Evolutionary conservation across 495 filamentous ascomycete species (phyloP), one percentile per base, ranked within the genome.

Genomic region (Podospora didyma): DNA sequence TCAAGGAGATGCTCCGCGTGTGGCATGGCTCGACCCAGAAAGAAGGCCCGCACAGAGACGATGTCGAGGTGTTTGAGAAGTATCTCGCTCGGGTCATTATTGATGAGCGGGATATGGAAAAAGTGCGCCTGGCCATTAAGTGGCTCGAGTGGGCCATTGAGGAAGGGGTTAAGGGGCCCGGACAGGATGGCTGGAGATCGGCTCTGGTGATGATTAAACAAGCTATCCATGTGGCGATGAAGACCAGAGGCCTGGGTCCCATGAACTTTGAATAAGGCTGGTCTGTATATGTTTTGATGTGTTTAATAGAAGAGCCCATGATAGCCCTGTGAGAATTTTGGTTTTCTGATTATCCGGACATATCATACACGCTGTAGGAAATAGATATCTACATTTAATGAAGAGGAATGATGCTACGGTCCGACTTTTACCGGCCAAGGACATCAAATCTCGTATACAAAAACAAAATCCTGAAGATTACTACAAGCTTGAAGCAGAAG

Each of bases 61-160:
- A 97, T 69, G 86, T 90, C n/a, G 78, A 78, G 16, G 82, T 88
- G 9, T 72, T 96, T 39, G 81, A 73, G 42, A 75, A 67, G 58
- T 96, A 95, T 70, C 62, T 96, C 28, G 74, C 64, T 7, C 77
- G 77, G 31, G 89, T 96, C 7, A 80, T 93, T 0, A 34, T 68
- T 2, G 85, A 90, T 24, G 92, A 96, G 70, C 74, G 77, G 56
- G 82, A 96, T 67, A 75, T 96, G 72, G 83, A 80, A 37, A 73
- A 71, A 57, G 68, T 45, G 48, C 54, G 61, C 52, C 49, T 47
- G 54, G 26, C 70, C 34, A 76, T 86, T 0, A 80, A 73, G 58
- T 96, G 90, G 90, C 51, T 96, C 28, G 78, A 65, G 14, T 91
- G 87, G 84, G 69, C 92, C 2, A 71, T 94, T 23, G 83, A 87